Evolutionary conservation across 2,329 filamentous ascomycete species (phyloP).

Genomic region (Aspergillus udagawae): DNA sequence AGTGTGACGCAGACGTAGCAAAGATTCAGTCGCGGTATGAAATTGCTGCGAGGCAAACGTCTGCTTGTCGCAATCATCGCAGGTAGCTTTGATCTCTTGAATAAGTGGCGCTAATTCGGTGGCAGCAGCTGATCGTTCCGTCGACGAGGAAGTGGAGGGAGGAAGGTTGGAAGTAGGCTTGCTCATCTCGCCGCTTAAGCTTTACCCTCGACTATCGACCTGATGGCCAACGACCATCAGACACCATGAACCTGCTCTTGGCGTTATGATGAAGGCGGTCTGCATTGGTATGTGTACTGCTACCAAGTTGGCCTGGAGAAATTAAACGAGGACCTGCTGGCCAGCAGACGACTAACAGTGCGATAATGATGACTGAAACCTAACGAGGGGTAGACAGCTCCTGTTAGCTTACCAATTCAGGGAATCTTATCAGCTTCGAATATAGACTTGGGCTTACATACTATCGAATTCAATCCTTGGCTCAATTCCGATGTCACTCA

Average conservation of each 20-base stretch:
- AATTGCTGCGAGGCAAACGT: constrained; percentile 29
- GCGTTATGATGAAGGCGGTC: constrained; percentile 26
- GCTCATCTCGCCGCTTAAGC: constrained; percentile 29
- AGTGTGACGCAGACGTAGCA: constrained; percentile 64
- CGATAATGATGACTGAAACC: neutral
- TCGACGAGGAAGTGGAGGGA: constrained; percentile 28
- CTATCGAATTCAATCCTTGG: neutral
- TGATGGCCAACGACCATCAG: constrained; percentile 30
- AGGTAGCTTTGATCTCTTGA: constrained; percentile 33
- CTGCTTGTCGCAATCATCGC: constrained; percentile 26
- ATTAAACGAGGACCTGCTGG: constrained; percentile 9
- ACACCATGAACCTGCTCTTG: constrained; percentile 31
- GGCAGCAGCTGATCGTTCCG: constrained; percentile 33
- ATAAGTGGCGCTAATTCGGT: constrained; percentile 37
- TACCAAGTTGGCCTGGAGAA: neutral
- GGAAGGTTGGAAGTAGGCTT: constrained; percentile 25
- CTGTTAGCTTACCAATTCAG: neutral
- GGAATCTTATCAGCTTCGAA: neutral
- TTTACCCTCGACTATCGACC: constrained; percentile 30
- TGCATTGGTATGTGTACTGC: constrained; percentile 30
- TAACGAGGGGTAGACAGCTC: neutral
- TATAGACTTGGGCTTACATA: neutral
- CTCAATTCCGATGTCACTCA: neutral
- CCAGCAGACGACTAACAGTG: constrained; percentile 5
- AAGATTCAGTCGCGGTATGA: constrained; percentile 49